Evolutionary conservation across 805 yeast genomes (phyloP), one percentile per base, ranked within the genome.

Genomic region (Candida berthetii): DNA sequence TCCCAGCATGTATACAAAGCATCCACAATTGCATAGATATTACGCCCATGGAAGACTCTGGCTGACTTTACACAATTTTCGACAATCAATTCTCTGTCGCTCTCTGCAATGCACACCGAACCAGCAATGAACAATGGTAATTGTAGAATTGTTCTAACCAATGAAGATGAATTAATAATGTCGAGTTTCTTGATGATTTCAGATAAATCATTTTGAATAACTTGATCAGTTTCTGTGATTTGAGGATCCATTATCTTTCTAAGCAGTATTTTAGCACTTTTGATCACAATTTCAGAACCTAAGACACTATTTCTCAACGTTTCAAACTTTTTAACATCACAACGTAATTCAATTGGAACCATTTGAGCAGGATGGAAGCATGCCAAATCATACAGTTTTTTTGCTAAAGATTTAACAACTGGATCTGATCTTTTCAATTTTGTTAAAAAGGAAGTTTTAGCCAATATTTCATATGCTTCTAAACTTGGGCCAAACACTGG

Each of bases 401-500:
- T 24, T 13, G 55, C 57, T 14, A 36, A 28, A 1, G 31, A 31
- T 2, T 24, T 8, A 4, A 43, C 41, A 36, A 36, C 25, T 9
- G 47, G 47, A 22, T 49, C 47, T 2, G 2, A 31, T 2, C 25
- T 46, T 43, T 20, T 50, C 37, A 37, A 46, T 20, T 56, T 31
- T 17, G 53, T 50, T 11, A 67, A 45, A 53, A 62, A 66, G 1
- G 64, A 56, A 1, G 62, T 57, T 42, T 66, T 67, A 3, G 67
- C 64, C 9, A 60, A 56, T 5, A 61, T 36, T 41, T 66, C 69
- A 44, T 53, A 66, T 0, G 66, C 48, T 11, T 58, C 65, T 3
- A 55, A 47, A 1, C 69, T 59, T 7, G 69, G 62, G 2, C 72
- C 72, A 9, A 64, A 43, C 1, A 67, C 61, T 0, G 72, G 72